Evolutionary conservation across 1,284 basidiomycete species (phyloP).

Genomic region (Heimioporus punctisporus): DNA sequence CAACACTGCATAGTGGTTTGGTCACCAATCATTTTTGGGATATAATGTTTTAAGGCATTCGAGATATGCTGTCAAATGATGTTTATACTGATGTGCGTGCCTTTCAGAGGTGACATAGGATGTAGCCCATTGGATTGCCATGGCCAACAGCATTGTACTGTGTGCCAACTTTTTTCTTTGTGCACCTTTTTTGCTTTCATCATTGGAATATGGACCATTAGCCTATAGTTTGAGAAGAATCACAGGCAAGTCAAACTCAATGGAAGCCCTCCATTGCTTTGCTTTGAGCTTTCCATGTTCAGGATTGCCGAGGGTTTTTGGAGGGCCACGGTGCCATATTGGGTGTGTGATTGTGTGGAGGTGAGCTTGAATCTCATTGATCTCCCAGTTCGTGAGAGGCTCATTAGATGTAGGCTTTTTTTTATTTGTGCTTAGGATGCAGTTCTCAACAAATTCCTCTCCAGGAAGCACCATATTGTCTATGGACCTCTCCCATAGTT

Average conservation of each 20-base stretch:
- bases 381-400: no score
- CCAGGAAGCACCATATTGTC: no score
- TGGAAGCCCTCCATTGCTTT: conserved; percentile 1
- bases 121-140: conserved; percentile 9
- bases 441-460: no score
- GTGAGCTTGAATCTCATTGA: no score
- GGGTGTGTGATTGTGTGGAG: no score
- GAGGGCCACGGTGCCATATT: neutral
- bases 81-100: conserved; percentile 7
- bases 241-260: neutral
- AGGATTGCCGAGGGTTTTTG: conserved; percentile 2
- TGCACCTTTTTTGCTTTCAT: neutral
- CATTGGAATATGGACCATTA: neutral
- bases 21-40: conserved; percentile 7
- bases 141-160: conserved; percentile 18
- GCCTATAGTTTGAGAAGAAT: neutral
- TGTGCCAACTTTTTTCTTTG: conserved; percentile 5
- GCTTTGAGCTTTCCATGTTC: conserved; percentile 9
- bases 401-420: no score
- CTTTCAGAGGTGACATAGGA: conserved; percentile 12
- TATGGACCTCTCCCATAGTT: no score
- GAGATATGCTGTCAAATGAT: conserved; percentile 16
- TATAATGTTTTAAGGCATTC: conserved; percentile 7
- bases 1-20: conserved; percentile 22
- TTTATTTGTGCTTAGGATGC: no score